Base-by-base conservation (phyloP, 2,329 filamentous ascomycete genomes). In the Alternaria incomplexa region DNA sequence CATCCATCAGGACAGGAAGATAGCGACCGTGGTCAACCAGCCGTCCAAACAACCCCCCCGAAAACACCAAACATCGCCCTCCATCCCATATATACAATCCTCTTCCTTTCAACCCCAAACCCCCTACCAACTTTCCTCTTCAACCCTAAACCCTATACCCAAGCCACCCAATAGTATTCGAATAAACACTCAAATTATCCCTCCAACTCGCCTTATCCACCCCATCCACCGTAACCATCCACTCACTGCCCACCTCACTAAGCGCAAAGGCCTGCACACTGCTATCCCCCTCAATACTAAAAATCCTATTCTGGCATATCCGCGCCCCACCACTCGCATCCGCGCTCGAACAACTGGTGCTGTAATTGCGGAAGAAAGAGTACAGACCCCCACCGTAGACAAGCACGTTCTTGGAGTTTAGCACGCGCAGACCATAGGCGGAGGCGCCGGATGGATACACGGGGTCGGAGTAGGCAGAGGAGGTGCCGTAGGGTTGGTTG, bases 341-440 rank as follows among this genome's bases (percentile, higher is more conserved):
- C 7, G 71, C 46, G 3, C 48, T 58, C 36, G 75, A 78, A 61
- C 77, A 80, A 1, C 67, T 70, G 13, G 81, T 80, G 62, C 77
- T 83, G 79, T 91, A 90, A 77, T 90, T 87, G 72, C 84, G 83
- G 77, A 90, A 91, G 83, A 91, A 91, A 1, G 86, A 89, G 78
- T 93, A 93, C 26, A 91, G 73, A 0, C 90, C 90, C 0, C 86
- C 87, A 5, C 90, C 89, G 70, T 91, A 90, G 45, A 90, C 78
- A 17, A 86, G 79, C 10, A 92, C 75, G 73, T 87, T 84, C 56
- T 80, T 81, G 13, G 86, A 87, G 67, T 86, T 81, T 32, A 90
- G 72, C 22, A 92, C 82, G 6, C 90, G 84, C 36, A 93, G 80
- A 0, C 88, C 90, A 86, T 89, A 91, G 0, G 89, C 88, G 32